Base-by-base conservation (phyloP, 108 stramenopile genomes). In the Mediolabrus comicus region DNA sequence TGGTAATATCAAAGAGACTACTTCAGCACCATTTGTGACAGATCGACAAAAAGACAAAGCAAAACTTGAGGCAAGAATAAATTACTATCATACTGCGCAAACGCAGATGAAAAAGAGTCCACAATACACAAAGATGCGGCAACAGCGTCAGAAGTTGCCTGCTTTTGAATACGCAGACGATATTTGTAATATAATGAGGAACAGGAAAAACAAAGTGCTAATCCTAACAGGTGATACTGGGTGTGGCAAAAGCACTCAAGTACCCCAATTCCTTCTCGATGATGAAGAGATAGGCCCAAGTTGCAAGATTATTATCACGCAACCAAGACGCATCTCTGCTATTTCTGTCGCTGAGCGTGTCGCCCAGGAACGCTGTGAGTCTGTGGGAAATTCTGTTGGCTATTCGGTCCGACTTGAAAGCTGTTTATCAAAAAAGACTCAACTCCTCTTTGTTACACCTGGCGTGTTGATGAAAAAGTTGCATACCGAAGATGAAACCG, bases 341-440 rank as follows among this genome's bases (percentile, higher is more conserved):
- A 90, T 98, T 33, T 90, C 92, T 17, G 95, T 98, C 22, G 84
- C 97, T 28, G 88, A 92, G 34, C 90, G 97, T 30, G 92, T 98
- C 11, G 92, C 97, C 4, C 74, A 74, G 29, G 97, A 98, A 68
- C 59, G 51, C 64, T 89, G 80, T 39, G 65, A 73, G 28, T 14
- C 62, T 0, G 69, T 33, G 0, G 81, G 79, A 10, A 66, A 82
- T 28, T 57, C 82, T 33, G 85, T 96, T 3, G 96, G 96, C 28
- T 96, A 95, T 70, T 78, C 80, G 24, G 92, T 98, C 24, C 84
- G 96, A 10, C 70, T 93, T 9, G 92, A 97, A 72, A 65, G 79
- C 39, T 71, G 77, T 53, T 24, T 64, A 25, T 77, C 77, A 52
- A 59, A 83, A n/a, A 67, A 70, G 53, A 96, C 96, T 9, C 85